phyloP scores from a whole-genome alignment of 108 stramenopile species.

The Discostella stelligeroides region DNA sequence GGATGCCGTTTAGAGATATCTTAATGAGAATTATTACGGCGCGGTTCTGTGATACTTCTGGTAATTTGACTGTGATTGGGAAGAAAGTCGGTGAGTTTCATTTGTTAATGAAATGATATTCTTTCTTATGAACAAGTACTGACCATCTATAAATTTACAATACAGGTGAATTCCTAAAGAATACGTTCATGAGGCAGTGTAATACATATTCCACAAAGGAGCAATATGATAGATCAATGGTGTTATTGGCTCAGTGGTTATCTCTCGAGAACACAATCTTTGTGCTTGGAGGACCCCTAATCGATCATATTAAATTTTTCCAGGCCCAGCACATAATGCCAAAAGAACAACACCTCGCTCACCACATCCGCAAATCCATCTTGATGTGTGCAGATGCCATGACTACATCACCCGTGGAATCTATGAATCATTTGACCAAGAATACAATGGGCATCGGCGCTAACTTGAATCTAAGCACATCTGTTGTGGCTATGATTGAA shows the following conservation, averaged over 20 bases:
- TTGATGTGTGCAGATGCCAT: background rate
- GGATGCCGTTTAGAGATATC: conserved; percentile 1
- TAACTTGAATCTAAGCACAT: no score
- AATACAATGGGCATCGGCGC: background rate
- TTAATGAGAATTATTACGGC: background rate
- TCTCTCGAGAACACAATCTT: background rate
- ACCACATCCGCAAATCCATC: background rate
- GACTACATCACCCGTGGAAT: background rate
- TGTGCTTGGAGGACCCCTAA: background rate
- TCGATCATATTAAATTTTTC: background rate
- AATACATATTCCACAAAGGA: no score
- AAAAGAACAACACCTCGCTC: background rate
- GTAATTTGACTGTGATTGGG: no score
- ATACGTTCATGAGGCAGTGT: no score
- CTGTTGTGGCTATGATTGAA: no score
- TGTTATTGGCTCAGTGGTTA: no score
- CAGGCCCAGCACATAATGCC: background rate
- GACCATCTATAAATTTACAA: no score
- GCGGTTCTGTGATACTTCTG: background rate
- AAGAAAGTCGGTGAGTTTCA: no score
- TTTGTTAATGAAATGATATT: background rate
- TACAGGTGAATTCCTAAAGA: no score
- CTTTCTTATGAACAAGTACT: no score
- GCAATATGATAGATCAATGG: no score
- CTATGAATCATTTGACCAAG: background rate